Conservation (phyloP, 176 grass and related monocot species). For the Oryza rufipogon region DNA sequence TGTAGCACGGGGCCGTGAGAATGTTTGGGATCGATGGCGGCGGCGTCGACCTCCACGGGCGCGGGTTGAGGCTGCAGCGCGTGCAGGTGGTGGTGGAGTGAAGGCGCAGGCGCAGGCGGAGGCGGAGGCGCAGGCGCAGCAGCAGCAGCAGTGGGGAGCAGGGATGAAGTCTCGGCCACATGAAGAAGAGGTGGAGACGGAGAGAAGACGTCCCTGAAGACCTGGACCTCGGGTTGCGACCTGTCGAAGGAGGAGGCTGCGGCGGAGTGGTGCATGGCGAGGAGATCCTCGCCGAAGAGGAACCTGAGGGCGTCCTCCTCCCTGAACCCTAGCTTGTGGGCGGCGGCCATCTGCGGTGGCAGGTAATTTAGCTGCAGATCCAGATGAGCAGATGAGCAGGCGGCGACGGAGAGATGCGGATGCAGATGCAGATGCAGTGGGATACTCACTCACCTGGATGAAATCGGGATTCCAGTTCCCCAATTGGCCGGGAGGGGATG, state of each 20-base stretch:
- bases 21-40: not conserved
- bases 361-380: not conserved
- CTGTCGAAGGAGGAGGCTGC: conserved; percentile 53
- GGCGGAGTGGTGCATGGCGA: conserved; percentile 16
- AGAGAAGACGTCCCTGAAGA: conserved; percentile 78
- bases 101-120: not conserved
- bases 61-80: not conserved
- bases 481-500: not conserved
- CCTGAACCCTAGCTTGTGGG: conserved; percentile 39
- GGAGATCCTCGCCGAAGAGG: conserved; percentile 79
- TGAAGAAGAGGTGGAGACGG: not conserved
- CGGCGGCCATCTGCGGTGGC: not conserved
- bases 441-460: not conserved
- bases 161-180: conserved; percentile 35
- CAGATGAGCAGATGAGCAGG: too few relatives aligned
- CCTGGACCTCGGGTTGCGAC: conserved; percentile 57
- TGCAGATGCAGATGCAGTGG: not conserved
- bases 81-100: not conserved
- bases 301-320: conserved; percentile 64
- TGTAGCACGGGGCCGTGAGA: not conserved
- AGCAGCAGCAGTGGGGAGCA: not conserved
- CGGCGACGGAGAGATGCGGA: not conserved
- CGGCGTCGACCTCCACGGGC: not conserved
- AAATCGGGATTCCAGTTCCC: too few relatives aligned
- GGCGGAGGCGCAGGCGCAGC: not conserved